Conservation (phyloP, 257 asterid genomes). For the Nicotiana sylvestris region DNA sequence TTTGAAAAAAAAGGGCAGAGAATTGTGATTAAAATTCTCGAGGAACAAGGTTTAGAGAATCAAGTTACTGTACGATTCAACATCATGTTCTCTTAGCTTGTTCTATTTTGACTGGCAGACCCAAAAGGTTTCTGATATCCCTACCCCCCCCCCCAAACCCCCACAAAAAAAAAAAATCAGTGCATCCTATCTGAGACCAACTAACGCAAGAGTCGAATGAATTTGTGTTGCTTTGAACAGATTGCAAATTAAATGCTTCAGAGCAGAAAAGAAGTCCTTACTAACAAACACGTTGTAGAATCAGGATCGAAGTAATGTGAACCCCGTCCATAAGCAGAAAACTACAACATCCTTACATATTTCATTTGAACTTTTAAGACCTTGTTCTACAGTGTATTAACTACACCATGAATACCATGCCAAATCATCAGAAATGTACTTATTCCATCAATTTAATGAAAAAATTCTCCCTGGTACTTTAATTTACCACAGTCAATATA, state of each 20-base stretch:
- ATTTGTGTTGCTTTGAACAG: not conserved
- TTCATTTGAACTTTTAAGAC: not conserved
- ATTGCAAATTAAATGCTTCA: not conserved
- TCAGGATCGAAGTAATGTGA: not conserved
- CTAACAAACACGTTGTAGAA: not conserved
- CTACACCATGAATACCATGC: not conserved
- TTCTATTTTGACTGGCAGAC: not conserved
- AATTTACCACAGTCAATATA: not conserved
- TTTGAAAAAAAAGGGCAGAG: not conserved
- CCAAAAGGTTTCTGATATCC: not conserved
- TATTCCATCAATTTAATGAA: not conserved
- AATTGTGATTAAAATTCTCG: not conserved
- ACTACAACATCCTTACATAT: not conserved
- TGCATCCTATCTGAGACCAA: not conserved
- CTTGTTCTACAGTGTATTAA: not conserved
- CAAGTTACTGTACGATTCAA: not conserved
- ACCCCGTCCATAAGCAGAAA: not conserved
- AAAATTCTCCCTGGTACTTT: not conserved
- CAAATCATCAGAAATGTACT: not conserved
- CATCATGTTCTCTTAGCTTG: not conserved
- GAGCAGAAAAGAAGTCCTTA: not conserved
- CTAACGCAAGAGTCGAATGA: not conserved
- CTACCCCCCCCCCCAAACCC: not conserved
- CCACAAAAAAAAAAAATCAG: not conserved
- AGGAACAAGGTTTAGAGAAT: not conserved